phyloP scores from a whole-genome alignment of 805 yeast genomes.

The Myxozyma nipponensis region DNA sequence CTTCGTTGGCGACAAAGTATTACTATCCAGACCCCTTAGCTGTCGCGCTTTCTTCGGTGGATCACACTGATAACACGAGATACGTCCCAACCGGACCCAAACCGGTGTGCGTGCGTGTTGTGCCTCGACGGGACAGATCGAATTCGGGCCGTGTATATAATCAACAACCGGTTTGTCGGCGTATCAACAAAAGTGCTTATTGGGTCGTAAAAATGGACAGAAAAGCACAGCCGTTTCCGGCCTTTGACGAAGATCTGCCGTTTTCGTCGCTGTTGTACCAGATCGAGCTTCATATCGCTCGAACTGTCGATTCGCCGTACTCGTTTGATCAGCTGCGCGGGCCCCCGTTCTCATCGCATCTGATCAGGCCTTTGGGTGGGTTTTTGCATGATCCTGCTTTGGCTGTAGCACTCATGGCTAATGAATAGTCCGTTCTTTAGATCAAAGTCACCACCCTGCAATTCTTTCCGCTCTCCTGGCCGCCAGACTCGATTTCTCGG shows the following conservation, averaged over 20 bases:
- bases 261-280: constrained; percentile 30
- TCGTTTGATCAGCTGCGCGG: constrained; percentile 33
- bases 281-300: constrained; percentile 30
- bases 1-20: too few species aligned
- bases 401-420: background rate
- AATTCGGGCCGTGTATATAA: background rate
- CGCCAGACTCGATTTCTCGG: constrained; percentile 32
- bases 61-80: too few species aligned
- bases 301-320: constrained; percentile 33
- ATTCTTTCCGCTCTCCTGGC: constrained; percentile 34
- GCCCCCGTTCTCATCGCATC: constrained; percentile 28
- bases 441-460: constrained; percentile 32
- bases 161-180: too few species aligned
- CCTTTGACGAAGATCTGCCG: constrained; percentile 26
- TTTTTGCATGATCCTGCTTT: constrained; percentile 1
- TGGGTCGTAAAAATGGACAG: constrained; percentile 14
- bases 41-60: too few species aligned
- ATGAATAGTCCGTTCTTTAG: constrained; percentile 23
- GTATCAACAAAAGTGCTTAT: too few species aligned
- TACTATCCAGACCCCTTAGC: too few species aligned
- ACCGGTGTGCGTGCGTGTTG: background rate
- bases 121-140: background rate
- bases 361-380: constrained; percentile 32
- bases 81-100: too few species aligned
- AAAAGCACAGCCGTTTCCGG: constrained; percentile 30